Evolutionary conservation across 495 filamentous ascomycete genomes (phyloP).

Genomic region (Aspergillus taichungensis): DNA sequence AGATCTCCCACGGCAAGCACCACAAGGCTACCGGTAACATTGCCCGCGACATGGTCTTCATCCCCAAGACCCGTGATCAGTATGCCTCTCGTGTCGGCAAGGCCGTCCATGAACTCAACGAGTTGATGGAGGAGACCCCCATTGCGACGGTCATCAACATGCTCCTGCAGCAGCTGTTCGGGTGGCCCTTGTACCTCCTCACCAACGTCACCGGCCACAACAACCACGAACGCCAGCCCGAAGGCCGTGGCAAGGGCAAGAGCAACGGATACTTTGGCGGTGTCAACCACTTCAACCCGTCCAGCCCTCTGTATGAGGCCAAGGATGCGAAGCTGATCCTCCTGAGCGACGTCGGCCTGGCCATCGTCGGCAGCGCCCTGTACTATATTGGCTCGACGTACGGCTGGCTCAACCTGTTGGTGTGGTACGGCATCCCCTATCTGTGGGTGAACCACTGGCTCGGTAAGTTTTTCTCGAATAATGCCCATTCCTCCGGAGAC

Average conservation of each 20-base stretch:
- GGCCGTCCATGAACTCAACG: constrained; percentile 66
- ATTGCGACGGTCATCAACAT: constrained; percentile 66
- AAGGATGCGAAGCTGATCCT: constrained; percentile 77
- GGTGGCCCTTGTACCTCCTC: constrained; percentile 76
- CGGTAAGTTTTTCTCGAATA: constrained; percentile 29
- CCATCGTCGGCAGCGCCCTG: constrained; percentile 46
- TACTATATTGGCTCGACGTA: constrained; percentile 59
- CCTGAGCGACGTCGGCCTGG: constrained; percentile 74
- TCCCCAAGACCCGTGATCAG: constrained; percentile 74
- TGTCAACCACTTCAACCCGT: constrained; percentile 91
- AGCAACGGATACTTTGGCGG: constrained; percentile 67
- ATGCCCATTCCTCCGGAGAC: neutral
- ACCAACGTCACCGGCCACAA: constrained; percentile 93
- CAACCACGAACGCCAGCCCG: constrained; percentile 72
- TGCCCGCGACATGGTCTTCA: constrained; percentile 95
- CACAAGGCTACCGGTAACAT: constrained; percentile 95
- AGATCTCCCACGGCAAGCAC: constrained; percentile 88
- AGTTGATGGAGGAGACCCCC: constrained; percentile 91
- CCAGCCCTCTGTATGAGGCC: constrained; percentile 82
- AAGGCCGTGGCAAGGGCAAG: constrained; percentile 88
- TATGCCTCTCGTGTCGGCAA: constrained; percentile 63
- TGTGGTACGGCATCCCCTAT: constrained; percentile 94
- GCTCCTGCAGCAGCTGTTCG: constrained; percentile 75
- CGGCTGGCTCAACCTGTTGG: constrained; percentile 74
- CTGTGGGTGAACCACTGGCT: constrained; percentile 98